Base-by-base conservation (phyloP, 2,329 filamentous ascomycete species). In the Clarireedia homoeocarpa region DNA sequence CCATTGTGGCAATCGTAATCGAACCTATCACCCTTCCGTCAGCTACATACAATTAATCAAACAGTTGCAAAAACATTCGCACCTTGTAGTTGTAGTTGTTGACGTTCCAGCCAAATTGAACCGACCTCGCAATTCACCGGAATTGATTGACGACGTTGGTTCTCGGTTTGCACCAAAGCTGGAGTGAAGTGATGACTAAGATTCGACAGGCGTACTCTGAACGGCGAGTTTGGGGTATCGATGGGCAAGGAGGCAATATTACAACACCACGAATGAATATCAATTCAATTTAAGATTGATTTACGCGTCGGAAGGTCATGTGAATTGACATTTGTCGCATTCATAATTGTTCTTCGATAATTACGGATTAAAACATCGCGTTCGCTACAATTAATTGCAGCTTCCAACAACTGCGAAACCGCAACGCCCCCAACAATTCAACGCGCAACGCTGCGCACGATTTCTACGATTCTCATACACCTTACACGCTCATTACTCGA, bases 1-100 rank as follows among this genome's bases (percentile, higher is more conserved):
- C 69, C 72, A 74, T 74, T 50, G 59, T 70, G 64, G 55, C 53
- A 53, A 56, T 62, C 34, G 55, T 58, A 48, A 45, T 61, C 48
- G 53, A 56, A 61, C 55, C 66, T 67, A 47, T 34, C 9, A 24
- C 2, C 46, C 17, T 15, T 36, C 62, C 46, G 66, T 62, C 53
- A 38, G 26, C 14, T 24, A 7, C 39, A 6, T 23, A 12, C 12
- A 34, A 12, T 2, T 44, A 23, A 23, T 44, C 40, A 15, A 30
- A 24, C 6, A 15, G 26, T 44, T 6, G 26, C 27, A 48, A 30
- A 48, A 23, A 7, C 47, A n/a, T 1, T 47, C 55, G 40, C 63
- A 65, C 62, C 57, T 55, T 58, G 45, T 61, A 44, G 5, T 46
- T 60, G 50, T 56, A 56, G 63, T 65, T 61, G 56, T 59, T 52